Conservation (phyloP, 805 yeast genomes). For the Candida xyloterini region DNA sequence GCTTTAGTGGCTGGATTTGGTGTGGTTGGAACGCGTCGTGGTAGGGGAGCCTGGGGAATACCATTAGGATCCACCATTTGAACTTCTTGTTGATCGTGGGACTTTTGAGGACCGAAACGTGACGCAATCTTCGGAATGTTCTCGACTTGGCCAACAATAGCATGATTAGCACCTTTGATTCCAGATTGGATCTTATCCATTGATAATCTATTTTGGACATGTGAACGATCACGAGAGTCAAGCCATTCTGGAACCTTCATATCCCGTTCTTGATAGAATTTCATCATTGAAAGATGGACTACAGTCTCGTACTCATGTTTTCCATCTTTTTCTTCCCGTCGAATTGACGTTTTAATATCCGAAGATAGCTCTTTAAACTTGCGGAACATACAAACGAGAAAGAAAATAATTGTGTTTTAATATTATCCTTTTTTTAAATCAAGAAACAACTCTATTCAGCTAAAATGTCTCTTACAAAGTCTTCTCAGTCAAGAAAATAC, state of each 20-base stretch:
- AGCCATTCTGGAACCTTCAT: constrained; percentile 31
- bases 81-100: constrained; percentile 3
- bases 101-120: constrained; percentile 12
- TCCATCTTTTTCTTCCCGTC: constrained; percentile 37
- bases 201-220: constrained; percentile 5
- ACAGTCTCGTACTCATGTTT: constrained; percentile 32
- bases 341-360: constrained; percentile 19
- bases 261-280: constrained; percentile 25
- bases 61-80: background rate
- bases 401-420: background rate
- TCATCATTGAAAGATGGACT: constrained; percentile 32
- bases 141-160: constrained; percentile 18
- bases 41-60: constrained; percentile 13
- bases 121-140: constrained; percentile 13
- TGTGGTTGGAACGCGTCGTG: constrained; percentile 6
- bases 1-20: background rate
- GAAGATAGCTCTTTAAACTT: constrained; percentile 22
- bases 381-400: constrained; percentile 17
- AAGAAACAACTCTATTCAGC: constrained; percentile 3
- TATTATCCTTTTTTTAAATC: constrained; percentile 4
- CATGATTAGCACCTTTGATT: constrained; percentile 9
- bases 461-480: constrained; percentile 40
- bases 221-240: constrained; percentile 3
- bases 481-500: constrained; percentile 86
- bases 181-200: constrained; percentile 15